These are phyloP conservation scores for Psilocybe cubensis DNA, from an alignment of 768 basidiomycete genomes.

Conservation along the genomic window DNA sequence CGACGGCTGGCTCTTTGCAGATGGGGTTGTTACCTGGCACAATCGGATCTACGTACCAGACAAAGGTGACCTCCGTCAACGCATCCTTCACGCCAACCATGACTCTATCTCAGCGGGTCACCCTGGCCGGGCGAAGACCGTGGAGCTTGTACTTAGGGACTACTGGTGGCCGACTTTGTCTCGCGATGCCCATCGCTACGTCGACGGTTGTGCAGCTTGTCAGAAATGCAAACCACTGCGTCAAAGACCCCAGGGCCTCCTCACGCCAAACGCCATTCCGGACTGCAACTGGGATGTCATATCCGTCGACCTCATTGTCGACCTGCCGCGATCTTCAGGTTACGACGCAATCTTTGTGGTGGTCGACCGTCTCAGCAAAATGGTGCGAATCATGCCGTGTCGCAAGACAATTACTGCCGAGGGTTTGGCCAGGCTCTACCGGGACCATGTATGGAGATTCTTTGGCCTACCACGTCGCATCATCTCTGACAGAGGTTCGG, in stretches of 20 bases:
- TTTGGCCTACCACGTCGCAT: conserved; percentile 29
- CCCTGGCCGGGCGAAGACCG: conserved; percentile 33
- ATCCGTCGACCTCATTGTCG: conserved; percentile 38
- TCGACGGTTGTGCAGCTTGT: conserved; percentile 34
- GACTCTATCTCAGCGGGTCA: conserved; percentile 30
- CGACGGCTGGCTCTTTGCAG: conserved; percentile 7
- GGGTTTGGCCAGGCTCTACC: conserved; percentile 20
- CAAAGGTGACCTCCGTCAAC: conserved; percentile 4
- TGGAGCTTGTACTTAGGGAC: conserved; percentile 28
- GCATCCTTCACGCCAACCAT: conserved; percentile 13
- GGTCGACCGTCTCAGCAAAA: conserved; percentile 23
- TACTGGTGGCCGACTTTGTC: conserved; percentile 27
- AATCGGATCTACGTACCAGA: conserved; percentile 17
- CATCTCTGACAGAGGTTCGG: conserved; percentile 30
- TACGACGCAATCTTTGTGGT: conserved; percentile 39
- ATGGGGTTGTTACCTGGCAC: conserved; percentile 9
- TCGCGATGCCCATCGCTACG: conserved; percentile 20
- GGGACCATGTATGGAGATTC: conserved; percentile 24
- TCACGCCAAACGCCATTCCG: conserved; percentile 23
- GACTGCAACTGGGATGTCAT: conserved; percentile 32
- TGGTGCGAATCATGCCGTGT: conserved; percentile 22
- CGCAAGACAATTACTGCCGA: conserved; percentile 18
- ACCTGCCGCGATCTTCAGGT: conserved; percentile 32
- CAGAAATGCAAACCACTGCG: conserved; percentile 33
- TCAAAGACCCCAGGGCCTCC: conserved; percentile 24